A percentile compares a stretch with the other conserved stretches of the same genome.
Evolutionary conservation across 441 rosid species (phyloP).

Genomic region (Brassica hybrid): DNA sequence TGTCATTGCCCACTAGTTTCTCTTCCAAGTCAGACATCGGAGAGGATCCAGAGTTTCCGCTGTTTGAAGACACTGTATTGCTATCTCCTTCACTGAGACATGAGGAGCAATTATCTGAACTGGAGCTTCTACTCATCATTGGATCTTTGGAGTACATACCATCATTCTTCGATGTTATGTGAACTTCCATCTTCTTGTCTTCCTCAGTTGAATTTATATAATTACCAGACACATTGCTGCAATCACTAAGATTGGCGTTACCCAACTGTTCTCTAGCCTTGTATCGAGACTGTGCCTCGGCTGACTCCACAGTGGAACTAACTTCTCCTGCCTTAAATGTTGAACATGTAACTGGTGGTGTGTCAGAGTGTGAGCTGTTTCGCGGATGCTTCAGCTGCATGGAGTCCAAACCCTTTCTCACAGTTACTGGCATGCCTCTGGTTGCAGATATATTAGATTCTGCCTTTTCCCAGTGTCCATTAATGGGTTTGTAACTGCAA

Average conservation of each 20-base stretch:
- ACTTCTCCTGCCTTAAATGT: slow-evolving; percentile 49
- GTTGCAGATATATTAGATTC: slow-evolving; percentile 44
- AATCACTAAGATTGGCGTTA: slow-evolving; percentile 32
- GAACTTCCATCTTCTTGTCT: slow-evolving; percentile 27
- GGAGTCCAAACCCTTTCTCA: slow-evolving; percentile 76
- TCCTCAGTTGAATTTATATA: neutral
- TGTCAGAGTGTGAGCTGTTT: slow-evolving; percentile 61
- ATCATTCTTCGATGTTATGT: slow-evolving; percentile 19
- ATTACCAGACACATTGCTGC: slow-evolving; percentile 41
- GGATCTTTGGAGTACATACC: slow-evolving; percentile 54
- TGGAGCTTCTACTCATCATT: slow-evolving; percentile 55
- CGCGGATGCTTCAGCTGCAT: slow-evolving; percentile 58
- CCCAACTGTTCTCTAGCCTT: slow-evolving; percentile 46
- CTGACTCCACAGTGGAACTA: slow-evolving; percentile 41
- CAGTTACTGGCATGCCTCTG: slow-evolving; percentile 39
- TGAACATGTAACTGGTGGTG: slow-evolving; percentile 50
- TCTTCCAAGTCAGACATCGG: slow-evolving; percentile 88
- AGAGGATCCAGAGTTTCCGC: slow-evolving; percentile 69
- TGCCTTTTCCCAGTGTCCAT: slow-evolving; percentile 61
- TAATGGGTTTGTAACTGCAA: slow-evolving; percentile 68
- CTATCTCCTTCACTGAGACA: slow-evolving; percentile 87
- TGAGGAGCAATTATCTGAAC: slow-evolving; percentile 84
- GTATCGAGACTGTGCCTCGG: slow-evolving; percentile 42
- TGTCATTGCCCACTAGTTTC: slow-evolving; percentile 45
- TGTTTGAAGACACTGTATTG: slow-evolving; percentile 63